phyloP scores from a whole-genome alignment of 176 grass and related monocot genomes.

The Panicum miliaceum region DNA sequence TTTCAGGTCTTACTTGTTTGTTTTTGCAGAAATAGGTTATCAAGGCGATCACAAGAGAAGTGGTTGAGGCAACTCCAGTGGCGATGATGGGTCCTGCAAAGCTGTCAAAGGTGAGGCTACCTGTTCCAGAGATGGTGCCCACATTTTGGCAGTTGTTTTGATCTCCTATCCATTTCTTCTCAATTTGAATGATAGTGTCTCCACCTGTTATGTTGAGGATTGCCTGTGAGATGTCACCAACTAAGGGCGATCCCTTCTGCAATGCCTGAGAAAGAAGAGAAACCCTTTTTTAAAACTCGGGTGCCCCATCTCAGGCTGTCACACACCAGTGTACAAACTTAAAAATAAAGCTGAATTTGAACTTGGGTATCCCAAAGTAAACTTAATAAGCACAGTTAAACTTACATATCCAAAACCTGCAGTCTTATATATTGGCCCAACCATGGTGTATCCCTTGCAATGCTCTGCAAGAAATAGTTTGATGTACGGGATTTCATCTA shows the following conservation, averaged over 20 bases:
- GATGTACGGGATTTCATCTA: slow-evolving; percentile 59
- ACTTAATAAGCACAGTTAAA: slow-evolving; percentile 19
- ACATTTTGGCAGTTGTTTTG: slow-evolving; percentile 34
- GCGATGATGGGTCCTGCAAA: slow-evolving; percentile 46
- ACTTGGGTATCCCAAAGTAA: background rate
- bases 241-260: slow-evolving; percentile 43
- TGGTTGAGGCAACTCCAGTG: slow-evolving; percentile 40
- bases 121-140: background rate
- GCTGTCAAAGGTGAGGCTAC: slow-evolving; percentile 35
- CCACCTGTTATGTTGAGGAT: slow-evolving; percentile 61
- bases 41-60: slow-evolving; percentile 26
- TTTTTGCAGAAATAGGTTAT: slow-evolving; percentile 34
- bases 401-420: slow-evolving; percentile 73
- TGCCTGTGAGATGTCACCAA: slow-evolving; percentile 50
- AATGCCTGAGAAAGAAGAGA: slow-evolving; percentile 39
- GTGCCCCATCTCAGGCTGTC: background rate
- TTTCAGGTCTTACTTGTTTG: background rate
- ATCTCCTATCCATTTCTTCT: slow-evolving; percentile 61
- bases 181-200: slow-evolving; percentile 31
- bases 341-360: background rate
- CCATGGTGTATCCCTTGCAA: slow-evolving; percentile 55
- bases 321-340: background rate
- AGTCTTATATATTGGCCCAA: slow-evolving; percentile 63
- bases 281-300: background rate
- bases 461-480: slow-evolving; percentile 58